Percentiles rank a stretch among this genome's conserved stretches.
phyloP scores from a whole-genome alignment of 2,329 filamentous ascomycete genomes.

The Claviceps pazoutovae region DNA sequence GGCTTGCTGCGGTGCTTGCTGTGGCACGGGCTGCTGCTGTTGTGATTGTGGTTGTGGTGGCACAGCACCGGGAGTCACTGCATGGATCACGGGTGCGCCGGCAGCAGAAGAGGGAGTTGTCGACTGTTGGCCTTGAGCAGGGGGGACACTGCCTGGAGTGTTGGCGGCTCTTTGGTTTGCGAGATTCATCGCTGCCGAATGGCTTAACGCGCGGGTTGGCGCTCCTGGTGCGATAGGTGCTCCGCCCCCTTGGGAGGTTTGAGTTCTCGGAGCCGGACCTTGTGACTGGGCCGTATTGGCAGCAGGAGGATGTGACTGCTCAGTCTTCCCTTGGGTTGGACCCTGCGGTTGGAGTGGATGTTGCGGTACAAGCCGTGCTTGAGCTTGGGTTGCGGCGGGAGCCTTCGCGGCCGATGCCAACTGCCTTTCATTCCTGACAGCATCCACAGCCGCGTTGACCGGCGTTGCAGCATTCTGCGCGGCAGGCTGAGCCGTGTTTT shows the following conservation, averaged over 20 bases:
- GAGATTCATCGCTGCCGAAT: constrained; percentile 34
- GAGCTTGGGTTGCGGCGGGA: constrained; percentile 11
- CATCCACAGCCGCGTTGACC: constrained; percentile 31
- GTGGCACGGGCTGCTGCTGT: constrained; percentile 13
- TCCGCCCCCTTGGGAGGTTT: constrained; percentile 33
- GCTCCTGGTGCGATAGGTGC: constrained; percentile 24
- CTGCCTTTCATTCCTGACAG: constrained; percentile 29
- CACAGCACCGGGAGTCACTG: constrained; percentile 18
- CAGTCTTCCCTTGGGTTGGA: constrained; percentile 15
- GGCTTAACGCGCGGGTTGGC: constrained; percentile 29
- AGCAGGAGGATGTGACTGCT: constrained; percentile 24
- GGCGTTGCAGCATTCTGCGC: constrained; percentile 22
- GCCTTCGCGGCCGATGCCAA: constrained; percentile 15
- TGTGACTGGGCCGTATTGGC: constrained; percentile 32
- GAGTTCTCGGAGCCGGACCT: constrained; percentile 30
- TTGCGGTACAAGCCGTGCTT: constrained; percentile 16
- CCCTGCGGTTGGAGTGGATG: constrained; percentile 13
- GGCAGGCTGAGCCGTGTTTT: constrained; percentile 16
- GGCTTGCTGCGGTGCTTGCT: constrained; percentile 19
- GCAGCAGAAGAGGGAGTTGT: constrained; percentile 12
- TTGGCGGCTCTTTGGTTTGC: constrained; percentile 28
- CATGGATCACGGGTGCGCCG: constrained; percentile 17
- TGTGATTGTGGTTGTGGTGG: constrained; percentile 25
- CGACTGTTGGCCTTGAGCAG: constrained; percentile 18
- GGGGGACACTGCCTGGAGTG: constrained; percentile 20